Base-by-base conservation (phyloP, 1,139 yeast species). In the Sugiyamaella novakii region DNA sequence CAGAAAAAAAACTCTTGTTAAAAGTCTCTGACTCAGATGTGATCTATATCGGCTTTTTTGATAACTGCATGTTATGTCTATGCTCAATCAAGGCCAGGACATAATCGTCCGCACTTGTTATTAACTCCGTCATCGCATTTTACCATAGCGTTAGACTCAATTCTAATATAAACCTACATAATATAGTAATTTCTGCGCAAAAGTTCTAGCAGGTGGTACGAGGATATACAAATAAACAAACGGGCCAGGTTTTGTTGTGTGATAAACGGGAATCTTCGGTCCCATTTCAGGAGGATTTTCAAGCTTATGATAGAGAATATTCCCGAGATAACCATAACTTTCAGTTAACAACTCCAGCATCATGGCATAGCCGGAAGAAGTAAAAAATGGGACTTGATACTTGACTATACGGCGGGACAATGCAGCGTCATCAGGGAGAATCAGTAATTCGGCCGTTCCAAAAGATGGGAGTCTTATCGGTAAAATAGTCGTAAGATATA, bases 231-330 rank as follows among this genome's bases (percentile, higher is more conserved):
- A 12, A 39, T 39, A 39, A 5, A 39, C 43, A 11, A 31, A 39
- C 18, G 43, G 43, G 3, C 27, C 43, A 21, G 24, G 24, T 30
- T n/a, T 12, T 7, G 43, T 39, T 8, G 35, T 12, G 12, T 39
- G 36, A 18, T 39, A 39, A 3, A 39, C 36, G 17, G 43, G 22
- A 12, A 39, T n/a, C 3, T 12, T n/a, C 2, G 43, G 36, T 19
- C 27, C 43, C 36, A 39, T 30, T 22, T 29, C 33, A 29, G 43
- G 43, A 3, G 43, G 43, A 29, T 39, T 39, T 12, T 29, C 36
- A 19, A 39, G 22, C 18, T 29, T 29, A 17, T 39, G 43, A 29
- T 39, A 39, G 3, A 39, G 28, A 19, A 39, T 39, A 18, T 15
- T 34, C 6, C 43, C 43, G 21, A 39, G 6, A 29, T 39, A 19